Evolutionary conservation across 495 filamentous ascomycete species (phyloP).

Genomic region (Hypoxylon crocopeplum): DNA sequence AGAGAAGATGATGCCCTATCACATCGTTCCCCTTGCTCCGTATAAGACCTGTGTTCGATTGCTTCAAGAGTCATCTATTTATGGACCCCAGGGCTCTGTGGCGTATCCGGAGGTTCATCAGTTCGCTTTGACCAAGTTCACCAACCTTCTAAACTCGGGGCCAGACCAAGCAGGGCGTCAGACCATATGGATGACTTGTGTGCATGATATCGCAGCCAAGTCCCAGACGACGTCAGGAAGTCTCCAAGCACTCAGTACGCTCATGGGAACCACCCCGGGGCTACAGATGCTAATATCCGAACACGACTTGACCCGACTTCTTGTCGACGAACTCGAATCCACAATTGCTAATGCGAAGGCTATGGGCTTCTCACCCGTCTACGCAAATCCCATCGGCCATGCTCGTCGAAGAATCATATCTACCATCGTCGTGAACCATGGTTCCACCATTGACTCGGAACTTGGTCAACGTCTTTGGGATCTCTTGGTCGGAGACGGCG

Average conservation of each 20-base stretch:
- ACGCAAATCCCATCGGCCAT: slow-evolving; percentile 44
- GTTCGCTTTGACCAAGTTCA: slow-evolving; percentile 65
- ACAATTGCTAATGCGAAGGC: slow-evolving; percentile 44
- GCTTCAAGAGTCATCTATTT: slow-evolving; percentile 67
- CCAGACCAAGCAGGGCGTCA: slow-evolving; percentile 45
- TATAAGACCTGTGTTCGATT: slow-evolving; percentile 69
- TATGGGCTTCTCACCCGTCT: slow-evolving; percentile 47
- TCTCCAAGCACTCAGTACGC: slow-evolving; percentile 69
- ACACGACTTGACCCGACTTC: slow-evolving; percentile 52
- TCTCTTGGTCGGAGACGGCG: slow-evolving; percentile 66
- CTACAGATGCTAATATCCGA: slow-evolving; percentile 48
- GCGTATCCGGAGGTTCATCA: slow-evolving; percentile 57
- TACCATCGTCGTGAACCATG: slow-evolving; percentile 62
- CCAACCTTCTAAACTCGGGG: slow-evolving; percentile 51
- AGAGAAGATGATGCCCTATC: slow-evolving; percentile 20
- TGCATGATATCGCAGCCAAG: slow-evolving; percentile 54
- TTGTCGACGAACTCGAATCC: slow-evolving; percentile 58
- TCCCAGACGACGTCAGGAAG: slow-evolving; percentile 65
- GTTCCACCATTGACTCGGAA: slow-evolving; percentile 65
- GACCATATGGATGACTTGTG: slow-evolving; percentile 50
- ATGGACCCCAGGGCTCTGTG: slow-evolving; percentile 47
- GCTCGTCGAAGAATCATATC: slow-evolving; percentile 66
- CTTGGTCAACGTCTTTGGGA: slow-evolving; percentile 71
- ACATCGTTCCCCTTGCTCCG: slow-evolving; percentile 39
- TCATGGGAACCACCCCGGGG: slow-evolving; percentile 46